A percentile compares a stretch with the other conserved stretches of the same genome.
These are phyloP conservation scores for Dactylellina leptospora DNA, from an alignment of 2,329 filamentous ascomycete species.

Conservation along the genomic window DNA sequence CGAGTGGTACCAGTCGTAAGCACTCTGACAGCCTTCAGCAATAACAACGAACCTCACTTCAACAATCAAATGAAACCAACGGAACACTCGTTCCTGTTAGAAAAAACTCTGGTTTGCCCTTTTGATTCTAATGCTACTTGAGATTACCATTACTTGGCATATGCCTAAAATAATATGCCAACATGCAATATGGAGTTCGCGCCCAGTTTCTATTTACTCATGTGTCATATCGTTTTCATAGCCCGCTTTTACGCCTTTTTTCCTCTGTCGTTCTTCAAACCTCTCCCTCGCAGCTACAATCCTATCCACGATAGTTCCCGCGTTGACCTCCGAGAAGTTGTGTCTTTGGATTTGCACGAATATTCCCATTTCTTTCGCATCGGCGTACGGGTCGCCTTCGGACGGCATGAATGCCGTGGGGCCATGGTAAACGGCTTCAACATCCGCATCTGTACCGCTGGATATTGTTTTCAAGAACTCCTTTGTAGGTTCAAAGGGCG, in stretches of 20 bases:
- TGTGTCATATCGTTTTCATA: slow-evolving; percentile 67
- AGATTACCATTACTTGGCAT: slow-evolving; percentile 1
- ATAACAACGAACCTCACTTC: background rate
- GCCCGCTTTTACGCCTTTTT: slow-evolving; percentile 86
- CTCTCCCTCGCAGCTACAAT: slow-evolving; percentile 86
- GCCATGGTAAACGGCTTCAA: slow-evolving; percentile 87
- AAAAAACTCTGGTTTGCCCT: background rate
- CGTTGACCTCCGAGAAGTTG: slow-evolving; percentile 85
- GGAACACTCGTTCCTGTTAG: background rate
- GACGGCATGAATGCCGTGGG: slow-evolving; percentile 85
- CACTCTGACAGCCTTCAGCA: background rate
- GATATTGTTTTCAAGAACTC: slow-evolving; percentile 79
- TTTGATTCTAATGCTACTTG: background rate
- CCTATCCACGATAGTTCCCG: slow-evolving; percentile 86
- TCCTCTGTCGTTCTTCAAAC: slow-evolving; percentile 90
- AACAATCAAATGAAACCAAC: background rate
- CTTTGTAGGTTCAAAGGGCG: slow-evolving; percentile 84
- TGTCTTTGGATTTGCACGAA: slow-evolving; percentile 81
- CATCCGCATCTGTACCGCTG: slow-evolving; percentile 63
- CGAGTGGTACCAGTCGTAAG: slow-evolving; percentile 1
- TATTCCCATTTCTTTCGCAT: slow-evolving; percentile 81
- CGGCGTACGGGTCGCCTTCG: slow-evolving; percentile 66
- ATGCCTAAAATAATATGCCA: background rate
- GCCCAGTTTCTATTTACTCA: slow-evolving; percentile 4
- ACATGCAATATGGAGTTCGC: background rate